These are phyloP conservation scores for Sarcomyxa edulis DNA, from an alignment of 768 basidiomycete species.

Conservation along the genomic window DNA sequence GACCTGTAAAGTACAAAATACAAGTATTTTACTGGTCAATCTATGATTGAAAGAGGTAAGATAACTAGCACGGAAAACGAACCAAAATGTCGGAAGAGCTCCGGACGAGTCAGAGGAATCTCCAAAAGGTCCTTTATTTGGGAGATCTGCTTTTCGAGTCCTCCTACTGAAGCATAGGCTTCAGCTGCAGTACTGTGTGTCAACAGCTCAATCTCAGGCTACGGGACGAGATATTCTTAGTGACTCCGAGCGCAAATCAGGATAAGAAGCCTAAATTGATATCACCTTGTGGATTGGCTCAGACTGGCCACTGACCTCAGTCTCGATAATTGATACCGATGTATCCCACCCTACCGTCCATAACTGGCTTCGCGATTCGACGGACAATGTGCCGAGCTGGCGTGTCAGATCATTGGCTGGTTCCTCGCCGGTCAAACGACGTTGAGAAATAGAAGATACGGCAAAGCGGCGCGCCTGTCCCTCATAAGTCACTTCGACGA, in stretches of 20 bases:
- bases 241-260: slow-evolving; percentile 10
- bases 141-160: slow-evolving; percentile 80
- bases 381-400: slow-evolving; percentile 38
- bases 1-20: slow-evolving; percentile 31
- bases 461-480: slow-evolving; percentile 50
- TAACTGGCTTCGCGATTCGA: slow-evolving; percentile 34
- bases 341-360: slow-evolving; percentile 74
- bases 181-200: slow-evolving; percentile 36
- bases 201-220: slow-evolving; percentile 45
- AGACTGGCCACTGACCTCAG: slow-evolving; percentile 12
- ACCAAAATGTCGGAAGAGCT: slow-evolving; percentile 77
- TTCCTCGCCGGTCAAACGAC: slow-evolving; percentile 13
- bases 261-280: slow-evolving; percentile 1
- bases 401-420: slow-evolving; percentile 27
- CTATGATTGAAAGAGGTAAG: background rate
- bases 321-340: slow-evolving; percentile 37
- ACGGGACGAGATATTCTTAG: too few species aligned
- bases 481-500: slow-evolving; percentile 62
- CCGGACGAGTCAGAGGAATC: slow-evolving; percentile 78
- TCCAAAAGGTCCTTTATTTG: slow-evolving; percentile 84
- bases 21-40: background rate
- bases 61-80: slow-evolving; percentile 11
- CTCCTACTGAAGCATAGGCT: slow-evolving; percentile 84
- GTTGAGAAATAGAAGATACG: slow-evolving; percentile 40
- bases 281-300: slow-evolving; percentile 30